phyloP scores from a whole-genome alignment of 441 rosid species.

The Rhodomyrtus psidioides region DNA sequence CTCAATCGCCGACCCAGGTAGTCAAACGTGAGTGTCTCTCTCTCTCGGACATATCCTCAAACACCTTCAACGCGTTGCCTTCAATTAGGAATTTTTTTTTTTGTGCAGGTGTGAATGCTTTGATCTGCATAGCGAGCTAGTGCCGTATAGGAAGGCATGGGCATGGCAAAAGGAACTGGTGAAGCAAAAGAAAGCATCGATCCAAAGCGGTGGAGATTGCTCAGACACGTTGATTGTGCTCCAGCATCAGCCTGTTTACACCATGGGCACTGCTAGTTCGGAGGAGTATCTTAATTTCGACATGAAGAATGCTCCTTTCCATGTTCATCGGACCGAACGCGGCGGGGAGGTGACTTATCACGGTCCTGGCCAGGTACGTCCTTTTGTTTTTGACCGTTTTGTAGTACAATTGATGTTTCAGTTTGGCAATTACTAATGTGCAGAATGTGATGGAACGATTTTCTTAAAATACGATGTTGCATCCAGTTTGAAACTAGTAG shows the following conservation, averaged over 20 bases:
- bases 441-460: background rate
- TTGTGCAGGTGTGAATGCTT: conserved; percentile 40
- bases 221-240: conserved; percentile 56
- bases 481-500: background rate
- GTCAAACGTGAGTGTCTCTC: background rate
- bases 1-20: background rate
- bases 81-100: background rate
- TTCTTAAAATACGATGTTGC: background rate
- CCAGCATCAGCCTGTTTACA: conserved; percentile 70
- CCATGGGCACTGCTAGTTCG: conserved; percentile 63
- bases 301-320: conserved; percentile 52
- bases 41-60: conserved; percentile 18
- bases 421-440: background rate
- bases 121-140: conserved; percentile 35
- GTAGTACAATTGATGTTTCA: background rate
- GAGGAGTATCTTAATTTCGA: conserved; percentile 53
- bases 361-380: conserved; percentile 86
- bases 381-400: background rate
- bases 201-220: conserved; percentile 46
- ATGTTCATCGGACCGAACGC: conserved; percentile 69
- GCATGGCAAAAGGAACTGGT: conserved; percentile 61
- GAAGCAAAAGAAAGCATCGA: conserved; percentile 40
- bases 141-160: conserved; percentile 63
- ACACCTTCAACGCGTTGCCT: background rate
- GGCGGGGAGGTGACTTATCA: conserved; percentile 95